phyloP scores from a whole-genome alignment of 2,329 filamentous ascomycete species.

The Penicillium frequentans region DNA sequence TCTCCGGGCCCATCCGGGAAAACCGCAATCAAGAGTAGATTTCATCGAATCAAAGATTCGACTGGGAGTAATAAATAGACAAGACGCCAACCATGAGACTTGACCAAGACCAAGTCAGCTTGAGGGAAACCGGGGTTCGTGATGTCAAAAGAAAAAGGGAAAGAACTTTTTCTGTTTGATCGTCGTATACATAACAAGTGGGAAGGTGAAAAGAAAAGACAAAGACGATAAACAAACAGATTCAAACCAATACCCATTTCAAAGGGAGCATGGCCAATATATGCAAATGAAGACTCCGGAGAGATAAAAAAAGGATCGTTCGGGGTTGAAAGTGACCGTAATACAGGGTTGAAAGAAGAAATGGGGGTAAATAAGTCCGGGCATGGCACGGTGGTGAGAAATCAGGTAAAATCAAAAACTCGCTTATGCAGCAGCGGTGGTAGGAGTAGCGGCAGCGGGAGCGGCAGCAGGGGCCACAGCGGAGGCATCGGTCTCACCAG shows the following conservation, averaged over 20 bases:
- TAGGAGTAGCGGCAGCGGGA: constrained; percentile 37
- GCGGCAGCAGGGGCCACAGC: constrained; percentile 28
- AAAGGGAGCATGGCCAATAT: constrained; percentile 32
- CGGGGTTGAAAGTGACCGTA: constrained; percentile 29
- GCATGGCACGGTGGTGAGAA: constrained; percentile 16
- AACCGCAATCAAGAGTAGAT: constrained; percentile 29
- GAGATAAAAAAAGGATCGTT: constrained; percentile 20
- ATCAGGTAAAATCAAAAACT: constrained; percentile 5
- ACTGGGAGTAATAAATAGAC: constrained; percentile 35
- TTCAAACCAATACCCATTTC: not conserved
- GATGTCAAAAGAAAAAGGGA: constrained; percentile 26
- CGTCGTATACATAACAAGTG: constrained; percentile 44
- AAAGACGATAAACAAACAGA: constrained; percentile 26
- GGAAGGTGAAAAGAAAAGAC: constrained; percentile 17
- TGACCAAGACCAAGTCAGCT: constrained; percentile 31
- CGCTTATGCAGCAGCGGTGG: constrained; percentile 47
- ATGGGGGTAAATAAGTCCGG: constrained; percentile 21
- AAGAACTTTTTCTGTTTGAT: constrained; percentile 34
- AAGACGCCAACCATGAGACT: constrained; percentile 46
- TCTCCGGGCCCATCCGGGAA: constrained; percentile 31
- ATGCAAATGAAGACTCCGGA: constrained; percentile 35
- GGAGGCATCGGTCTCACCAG: constrained; percentile 34
- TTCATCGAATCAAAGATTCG: constrained; percentile 31
- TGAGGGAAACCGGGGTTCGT: constrained; percentile 32
- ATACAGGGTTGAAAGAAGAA: constrained; percentile 26